Evolutionary conservation across 345 rosid genomes (phyloP).

Genomic region (Linum lewisii): DNA sequence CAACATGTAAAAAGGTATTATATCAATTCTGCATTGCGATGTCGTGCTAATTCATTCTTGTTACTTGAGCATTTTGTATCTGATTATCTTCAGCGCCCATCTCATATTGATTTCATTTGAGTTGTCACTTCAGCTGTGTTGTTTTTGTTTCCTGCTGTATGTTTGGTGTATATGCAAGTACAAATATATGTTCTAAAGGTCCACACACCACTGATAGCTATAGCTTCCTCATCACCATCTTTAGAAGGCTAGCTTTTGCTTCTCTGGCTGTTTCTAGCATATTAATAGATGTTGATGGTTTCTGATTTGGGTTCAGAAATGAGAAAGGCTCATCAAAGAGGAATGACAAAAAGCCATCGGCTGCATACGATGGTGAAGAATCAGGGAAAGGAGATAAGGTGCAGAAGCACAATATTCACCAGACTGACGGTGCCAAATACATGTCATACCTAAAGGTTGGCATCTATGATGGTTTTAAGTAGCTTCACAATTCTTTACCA

Average conservation of each 20-base stretch:
- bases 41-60: background rate
- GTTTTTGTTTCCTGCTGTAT: background rate
- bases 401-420: slow-evolving; percentile 38
- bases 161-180: background rate
- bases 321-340: slow-evolving; percentile 32
- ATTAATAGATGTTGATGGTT: slow-evolving; percentile 7
- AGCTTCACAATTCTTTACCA: no score
- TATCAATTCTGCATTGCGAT: background rate
- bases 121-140: no score
- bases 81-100: background rate
- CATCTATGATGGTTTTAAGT: background rate
- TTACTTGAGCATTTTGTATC: background rate
- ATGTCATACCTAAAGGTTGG: slow-evolving; percentile 92
- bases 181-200: background rate
- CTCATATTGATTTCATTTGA: background rate
- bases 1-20: slow-evolving; percentile 49
- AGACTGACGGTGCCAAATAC: slow-evolving; percentile 66
- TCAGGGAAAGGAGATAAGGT: slow-evolving; percentile 37
- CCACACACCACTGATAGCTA: background rate
- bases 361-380: slow-evolving; percentile 33
- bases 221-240: background rate
- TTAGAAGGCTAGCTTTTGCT: background rate
- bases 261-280: background rate
- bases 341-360: slow-evolving; percentile 26
- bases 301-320: slow-evolving; percentile 34